Conservation (phyloP, 495 filamentous ascomycete species). For the Tuber indicum region DNA sequence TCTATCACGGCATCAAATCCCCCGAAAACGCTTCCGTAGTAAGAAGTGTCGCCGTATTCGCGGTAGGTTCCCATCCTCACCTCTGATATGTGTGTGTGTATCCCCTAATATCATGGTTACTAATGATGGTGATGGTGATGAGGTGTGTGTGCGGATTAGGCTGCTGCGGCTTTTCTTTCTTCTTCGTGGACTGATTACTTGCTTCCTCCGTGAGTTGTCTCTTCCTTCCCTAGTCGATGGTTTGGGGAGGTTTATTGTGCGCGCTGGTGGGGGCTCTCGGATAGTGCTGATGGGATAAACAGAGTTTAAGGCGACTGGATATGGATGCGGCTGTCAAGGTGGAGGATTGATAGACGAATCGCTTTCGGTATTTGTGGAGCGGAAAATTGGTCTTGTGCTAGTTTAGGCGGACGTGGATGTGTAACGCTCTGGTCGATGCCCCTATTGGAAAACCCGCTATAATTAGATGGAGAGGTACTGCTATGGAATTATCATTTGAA, state of each 20-base stretch:
- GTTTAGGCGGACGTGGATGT: not conserved
- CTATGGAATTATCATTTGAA: not conserved
- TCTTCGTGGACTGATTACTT: constrained; percentile 32
- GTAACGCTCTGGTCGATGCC: not conserved
- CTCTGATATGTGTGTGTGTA: not conserved
- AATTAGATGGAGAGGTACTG: not conserved
- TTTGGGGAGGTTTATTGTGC: not conserved
- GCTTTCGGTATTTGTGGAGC: not conserved
- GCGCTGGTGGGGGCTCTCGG: not conserved
- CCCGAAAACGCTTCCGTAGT: constrained; percentile 71
- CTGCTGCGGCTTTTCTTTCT: constrained; percentile 23
- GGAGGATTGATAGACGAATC: not conserved
- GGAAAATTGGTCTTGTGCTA: not conserved
- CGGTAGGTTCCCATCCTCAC: constrained; percentile 50
- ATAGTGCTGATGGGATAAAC: not conserved
- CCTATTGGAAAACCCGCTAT: not conserved
- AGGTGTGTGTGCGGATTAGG: not conserved
- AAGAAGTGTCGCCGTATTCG: constrained; percentile 64
- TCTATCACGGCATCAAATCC: constrained; percentile 60
- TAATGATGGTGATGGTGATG: not conserved
- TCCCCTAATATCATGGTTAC: not conserved
- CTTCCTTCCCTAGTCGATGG: not conserved
- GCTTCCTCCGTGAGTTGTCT: constrained; percentile 25
- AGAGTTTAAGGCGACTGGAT: not conserved
- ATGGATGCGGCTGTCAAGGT: not conserved